Percentiles rank a stretch among this genome's conserved stretches.
Conservation (phyloP, 2,329 filamentous ascomycete species). For the Cercospora canescens region DNA sequence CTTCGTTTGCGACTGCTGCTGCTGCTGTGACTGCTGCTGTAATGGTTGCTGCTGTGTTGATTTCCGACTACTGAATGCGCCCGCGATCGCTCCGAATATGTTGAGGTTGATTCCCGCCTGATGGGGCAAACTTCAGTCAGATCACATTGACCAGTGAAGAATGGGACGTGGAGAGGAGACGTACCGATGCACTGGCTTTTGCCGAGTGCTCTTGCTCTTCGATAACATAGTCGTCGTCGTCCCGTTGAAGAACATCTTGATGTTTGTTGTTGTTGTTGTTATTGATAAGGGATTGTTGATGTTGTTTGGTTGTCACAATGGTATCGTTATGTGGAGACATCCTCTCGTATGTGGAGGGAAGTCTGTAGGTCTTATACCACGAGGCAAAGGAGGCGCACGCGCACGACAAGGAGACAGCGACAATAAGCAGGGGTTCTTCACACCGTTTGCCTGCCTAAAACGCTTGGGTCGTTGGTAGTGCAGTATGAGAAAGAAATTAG, state of each 20-base stretch:
- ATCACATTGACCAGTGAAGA: background rate
- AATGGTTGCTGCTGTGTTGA: conserved; percentile 27
- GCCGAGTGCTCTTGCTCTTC: conserved; percentile 36
- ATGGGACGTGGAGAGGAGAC: conserved; percentile 10
- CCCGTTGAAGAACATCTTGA: conserved; percentile 19
- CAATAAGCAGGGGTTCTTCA: background rate
- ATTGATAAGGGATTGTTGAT: background rate
- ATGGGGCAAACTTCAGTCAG: background rate
- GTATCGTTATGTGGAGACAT: conserved; percentile 1
- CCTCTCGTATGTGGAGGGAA: background rate
- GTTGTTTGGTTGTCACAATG: background rate
- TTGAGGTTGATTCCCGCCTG: conserved; percentile 41
- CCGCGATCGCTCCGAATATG: conserved; percentile 38
- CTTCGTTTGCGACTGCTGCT: background rate
- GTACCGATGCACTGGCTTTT: conserved; percentile 36
- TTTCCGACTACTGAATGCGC: conserved; percentile 37
- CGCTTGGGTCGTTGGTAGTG: background rate
- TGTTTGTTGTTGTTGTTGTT: background rate
- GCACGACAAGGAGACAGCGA: background rate
- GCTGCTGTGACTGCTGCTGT: background rate
- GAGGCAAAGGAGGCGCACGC: background rate
- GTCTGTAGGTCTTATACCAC: conserved; percentile 3
- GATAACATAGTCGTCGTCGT: conserved; percentile 18
- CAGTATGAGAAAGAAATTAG: conserved; percentile 2
- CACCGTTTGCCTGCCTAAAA: conserved; percentile 3